These are phyloP conservation scores for Phytophthora kernoviae DNA, from an alignment of 352 stramenopile species.

Conservation along the genomic window DNA sequence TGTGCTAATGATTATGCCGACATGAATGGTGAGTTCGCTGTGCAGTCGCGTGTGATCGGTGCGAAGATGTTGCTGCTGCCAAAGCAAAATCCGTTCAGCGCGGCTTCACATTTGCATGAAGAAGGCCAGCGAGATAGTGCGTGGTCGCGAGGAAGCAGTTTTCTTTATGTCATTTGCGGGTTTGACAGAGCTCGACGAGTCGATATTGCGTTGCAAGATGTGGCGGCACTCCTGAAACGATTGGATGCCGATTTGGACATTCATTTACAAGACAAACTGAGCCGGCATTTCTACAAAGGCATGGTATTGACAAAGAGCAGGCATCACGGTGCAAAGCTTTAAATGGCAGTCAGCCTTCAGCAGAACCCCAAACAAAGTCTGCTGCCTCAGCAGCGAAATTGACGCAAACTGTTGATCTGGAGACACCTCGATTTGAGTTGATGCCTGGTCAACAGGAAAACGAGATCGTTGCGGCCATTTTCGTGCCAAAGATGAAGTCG, in stretches of 20 bases:
- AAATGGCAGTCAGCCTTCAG: conserved; percentile 10
- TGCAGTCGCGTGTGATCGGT: conserved; percentile 67
- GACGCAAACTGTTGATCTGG: conserved; percentile 10
- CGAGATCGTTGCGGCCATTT: conserved; percentile 46
- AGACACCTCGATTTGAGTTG: conserved; percentile 52
- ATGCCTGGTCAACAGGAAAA: conserved; percentile 27
- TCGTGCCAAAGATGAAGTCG: conserved; percentile 48
- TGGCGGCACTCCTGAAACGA: conserved; percentile 40
- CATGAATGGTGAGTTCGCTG: conserved; percentile 79
- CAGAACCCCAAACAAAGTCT: background rate
- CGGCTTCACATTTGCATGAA: conserved; percentile 75
- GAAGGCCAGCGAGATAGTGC: conserved; percentile 63
- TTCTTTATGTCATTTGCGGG: conserved; percentile 64
- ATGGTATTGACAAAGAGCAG: conserved; percentile 71
- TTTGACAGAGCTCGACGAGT: conserved; percentile 36
- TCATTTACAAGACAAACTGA: conserved; percentile 56
- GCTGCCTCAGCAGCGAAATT: background rate
- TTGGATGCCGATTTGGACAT: conserved; percentile 56
- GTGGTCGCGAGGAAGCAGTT: conserved; percentile 77
- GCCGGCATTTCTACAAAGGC: conserved; percentile 62
- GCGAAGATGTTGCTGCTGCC: conserved; percentile 66
- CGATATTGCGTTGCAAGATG: conserved; percentile 23
- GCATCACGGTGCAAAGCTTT: conserved; percentile 55
- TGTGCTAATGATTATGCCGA: conserved; percentile 82
- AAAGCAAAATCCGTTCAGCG: conserved; percentile 76